Evolutionary conservation across 371 early-diverging fungal genomes (phyloP).

Genomic region (Rhizopus stolonifer): DNA sequence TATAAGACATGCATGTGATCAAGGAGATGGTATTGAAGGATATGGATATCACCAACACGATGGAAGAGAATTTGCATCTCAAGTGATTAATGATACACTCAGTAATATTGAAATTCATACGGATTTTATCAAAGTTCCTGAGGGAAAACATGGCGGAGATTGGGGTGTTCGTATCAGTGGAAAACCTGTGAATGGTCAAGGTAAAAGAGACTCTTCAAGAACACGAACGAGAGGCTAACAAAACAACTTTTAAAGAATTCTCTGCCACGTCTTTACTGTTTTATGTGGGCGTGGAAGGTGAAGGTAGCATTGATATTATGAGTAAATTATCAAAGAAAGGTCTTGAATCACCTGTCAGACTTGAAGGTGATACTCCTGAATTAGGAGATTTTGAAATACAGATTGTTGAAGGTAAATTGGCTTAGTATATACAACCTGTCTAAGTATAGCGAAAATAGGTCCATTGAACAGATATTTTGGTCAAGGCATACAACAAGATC

Average conservation of each 20-base stretch:
- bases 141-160: constrained; percentile 72
- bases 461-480: constrained; percentile 30
- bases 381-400: constrained; percentile 66
- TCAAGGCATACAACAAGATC: constrained; percentile 28
- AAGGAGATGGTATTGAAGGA: constrained; percentile 70
- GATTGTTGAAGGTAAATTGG: constrained; percentile 50
- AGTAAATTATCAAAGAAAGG: constrained; percentile 47
- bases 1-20: constrained; percentile 88
- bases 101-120: constrained; percentile 76
- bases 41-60: constrained; percentile 92
- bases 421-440: background rate
- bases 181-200: constrained; percentile 46
- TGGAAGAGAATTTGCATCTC: constrained; percentile 78
- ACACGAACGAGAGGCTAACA: background rate
- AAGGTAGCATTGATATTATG: constrained; percentile 57
- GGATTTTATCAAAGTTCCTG: constrained; percentile 77
- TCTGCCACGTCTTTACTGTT: constrained; percentile 51
- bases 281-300: constrained; percentile 70
- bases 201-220: constrained; percentile 2
- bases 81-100: constrained; percentile 70
- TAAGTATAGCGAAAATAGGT: constrained; percentile 11
- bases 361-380: constrained; percentile 62
- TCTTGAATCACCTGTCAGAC: constrained; percentile 37
- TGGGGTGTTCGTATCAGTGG: constrained; percentile 88
- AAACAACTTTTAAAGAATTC: constrained; percentile 10